Base-by-base conservation (phyloP, 2,329 filamentous ascomycete species). In the Claviceps fusiformis region DNA sequence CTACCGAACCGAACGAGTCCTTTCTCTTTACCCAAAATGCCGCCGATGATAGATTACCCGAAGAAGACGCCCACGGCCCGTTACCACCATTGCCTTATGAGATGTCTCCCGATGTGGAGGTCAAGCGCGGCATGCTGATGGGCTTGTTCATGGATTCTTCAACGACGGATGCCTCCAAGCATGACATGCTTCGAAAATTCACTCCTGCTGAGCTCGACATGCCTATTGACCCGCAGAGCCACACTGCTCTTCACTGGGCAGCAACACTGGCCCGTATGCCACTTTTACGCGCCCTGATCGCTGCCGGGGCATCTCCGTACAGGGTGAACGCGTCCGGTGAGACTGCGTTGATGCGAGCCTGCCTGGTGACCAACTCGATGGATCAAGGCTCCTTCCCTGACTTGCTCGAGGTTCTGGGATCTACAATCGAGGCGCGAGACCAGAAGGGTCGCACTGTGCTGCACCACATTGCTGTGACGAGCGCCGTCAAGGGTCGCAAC, bases 211-310 rank as follows among this genome's bases (percentile, higher is more conserved):
- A 98, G 61, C 79, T 97, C 27, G 93, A 98, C 64, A 86, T 93
- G 67, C 92, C 93, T 1, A 89, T 98, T 56, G 93, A 98, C 65
- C 80, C 85, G 31, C 89, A 89, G 57, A 85, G 85, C 41, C 89
- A 97, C 65, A 97, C 90, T 19, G 91, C 91, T 3, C 75, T 98
- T 45, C 92, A 97, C 65, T 98, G 93, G 93, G 93, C 93, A 2
- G 90, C 93, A 5, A 96, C 93, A 5, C 76, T 98, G 50, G 90
- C 90, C 3, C 86, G 92, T 17, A 85, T 95, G 67, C 81, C 87
- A 1, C 76, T 98, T 6, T 75, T 97, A 55, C 83, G 87, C 54
- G 80, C 91, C 0, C 77, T 98, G 11, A 87, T 97, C 55, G 78
- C 83, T 5, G 86, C 86, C 50, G 93, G 93, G 1, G 91, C 92